Conservation (phyloP, 768 basidiomycete species). For the Lentinus tigrinus region DNA sequence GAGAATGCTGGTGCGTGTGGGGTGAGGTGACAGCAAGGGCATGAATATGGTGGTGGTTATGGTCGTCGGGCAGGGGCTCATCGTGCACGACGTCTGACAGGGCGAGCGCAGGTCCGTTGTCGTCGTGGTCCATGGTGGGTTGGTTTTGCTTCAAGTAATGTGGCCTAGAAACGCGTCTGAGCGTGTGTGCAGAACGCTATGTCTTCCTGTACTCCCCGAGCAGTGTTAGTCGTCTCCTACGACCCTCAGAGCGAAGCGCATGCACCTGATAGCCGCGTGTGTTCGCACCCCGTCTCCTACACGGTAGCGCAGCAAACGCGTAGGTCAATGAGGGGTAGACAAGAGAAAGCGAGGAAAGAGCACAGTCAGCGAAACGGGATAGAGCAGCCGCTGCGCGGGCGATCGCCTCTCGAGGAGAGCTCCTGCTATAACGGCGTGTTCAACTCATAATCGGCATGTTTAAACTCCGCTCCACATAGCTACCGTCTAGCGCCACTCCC, state of each 20-base stretch:
- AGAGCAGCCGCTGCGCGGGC: conserved; percentile 2
- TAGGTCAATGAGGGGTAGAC: background rate
- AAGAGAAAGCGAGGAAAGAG: background rate
- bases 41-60: conserved; percentile 28
- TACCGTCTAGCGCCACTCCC: conserved; percentile 10
- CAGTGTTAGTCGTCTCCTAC: conserved; percentile 7
- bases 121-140: conserved; percentile 47
- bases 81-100: conserved; percentile 87
- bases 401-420: conserved; percentile 9
- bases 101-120: conserved; percentile 57
- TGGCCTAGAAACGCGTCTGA: background rate
- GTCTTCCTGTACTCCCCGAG: background rate
- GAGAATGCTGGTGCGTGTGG: conserved; percentile 17
- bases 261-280: background rate
- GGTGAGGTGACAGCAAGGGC: conserved; percentile 5
- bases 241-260: background rate
- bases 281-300: background rate
- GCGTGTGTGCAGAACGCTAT: conserved; percentile 3
- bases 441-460: conserved; percentile 16
- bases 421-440: conserved; percentile 15
- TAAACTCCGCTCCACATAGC: conserved; percentile 14
- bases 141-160: background rate
- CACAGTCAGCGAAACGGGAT: background rate
- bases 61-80: conserved; percentile 65
- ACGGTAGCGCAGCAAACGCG: background rate